Evolutionary conservation across 257 asterid genomes (phyloP), one percentile per base, ranked within the genome.

Genomic region (Lithospermum erythrorhizon): DNA sequence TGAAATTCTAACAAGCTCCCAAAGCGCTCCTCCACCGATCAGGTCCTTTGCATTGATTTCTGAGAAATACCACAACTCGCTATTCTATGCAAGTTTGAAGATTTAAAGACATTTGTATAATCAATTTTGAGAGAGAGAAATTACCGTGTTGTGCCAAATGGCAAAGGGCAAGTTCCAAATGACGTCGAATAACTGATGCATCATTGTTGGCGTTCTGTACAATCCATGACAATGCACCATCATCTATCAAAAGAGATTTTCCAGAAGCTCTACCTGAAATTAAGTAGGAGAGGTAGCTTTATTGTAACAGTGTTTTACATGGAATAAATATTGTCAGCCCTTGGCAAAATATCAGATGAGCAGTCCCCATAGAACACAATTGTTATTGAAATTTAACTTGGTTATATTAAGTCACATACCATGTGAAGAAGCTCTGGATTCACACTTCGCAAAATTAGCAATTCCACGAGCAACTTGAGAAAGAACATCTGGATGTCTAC

Each of bases 141-240:
- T 66, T 82, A 91, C 98, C 98, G n/a, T 93, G 98, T 61, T 93
- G 97, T 52, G 98, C 95, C 65, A 93, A 81, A 76, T 93, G 97
- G 75, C 98, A 93, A 49, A 93, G 97, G 54, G 98, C 98, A 24
- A 93, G 94, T 80, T 93, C 98, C 55, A 86, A 93, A 30, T 93
- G 98, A 32, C 98, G 97, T 68, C 97, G 83, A 70, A 93, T 93
- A 52, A 89, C 75, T 13, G 97, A 89, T 21, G 95, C 98, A 65
- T 93, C 98, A 47, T 89, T 89, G 81, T 93, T 89, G 47, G 95
- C 96, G 70, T 93, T 93, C 64, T 89, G 97, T 56, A 93, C 97
- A 65, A 93, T 93, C 98, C 98, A 93, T 22, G 95, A 78, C 75
- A 89, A 72, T 32, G 95, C 95, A 32, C 96, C 95, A 59, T 89